phyloP scores from a whole-genome alignment of 768 basidiomycete genomes.

The Trametes coccinea region DNA sequence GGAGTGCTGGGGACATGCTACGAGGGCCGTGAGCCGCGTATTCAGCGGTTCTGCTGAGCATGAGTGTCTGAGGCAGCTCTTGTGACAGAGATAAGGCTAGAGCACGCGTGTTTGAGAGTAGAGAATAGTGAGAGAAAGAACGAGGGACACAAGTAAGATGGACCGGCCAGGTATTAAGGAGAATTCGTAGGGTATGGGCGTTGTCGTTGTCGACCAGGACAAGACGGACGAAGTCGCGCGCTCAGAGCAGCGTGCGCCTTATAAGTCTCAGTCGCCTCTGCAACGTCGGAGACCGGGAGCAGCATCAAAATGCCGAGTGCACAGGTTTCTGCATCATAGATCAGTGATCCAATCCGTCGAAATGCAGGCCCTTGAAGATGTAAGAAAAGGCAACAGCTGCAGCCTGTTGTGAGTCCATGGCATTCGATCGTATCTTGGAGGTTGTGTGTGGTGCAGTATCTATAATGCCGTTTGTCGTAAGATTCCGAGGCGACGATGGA shows the following conservation, averaged over 20 bases:
- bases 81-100: no score
- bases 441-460: no score
- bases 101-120: not conserved
- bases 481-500: no score
- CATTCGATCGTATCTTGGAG: no score
- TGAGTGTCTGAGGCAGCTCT: not conserved
- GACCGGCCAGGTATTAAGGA: slow-evolving; percentile 16
- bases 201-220: slow-evolving; percentile 22
- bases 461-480: no score
- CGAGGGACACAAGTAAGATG: not conserved
- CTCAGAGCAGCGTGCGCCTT: not conserved
- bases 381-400: no score
- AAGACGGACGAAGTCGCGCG: not conserved
- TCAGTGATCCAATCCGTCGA: no score
- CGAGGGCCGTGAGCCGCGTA: slow-evolving; percentile 12
- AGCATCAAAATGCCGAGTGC: not conserved
- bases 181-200: not conserved
- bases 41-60: slow-evolving; percentile 20
- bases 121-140: not conserved
- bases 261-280: not conserved
- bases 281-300: not conserved
- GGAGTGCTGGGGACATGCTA: slow-evolving; percentile 10
- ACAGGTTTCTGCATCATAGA: no score
- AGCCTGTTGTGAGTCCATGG: no score
- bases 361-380: no score